phyloP scores from a whole-genome alignment of 805 yeast genomes.

The Ogataea pignaliae region DNA sequence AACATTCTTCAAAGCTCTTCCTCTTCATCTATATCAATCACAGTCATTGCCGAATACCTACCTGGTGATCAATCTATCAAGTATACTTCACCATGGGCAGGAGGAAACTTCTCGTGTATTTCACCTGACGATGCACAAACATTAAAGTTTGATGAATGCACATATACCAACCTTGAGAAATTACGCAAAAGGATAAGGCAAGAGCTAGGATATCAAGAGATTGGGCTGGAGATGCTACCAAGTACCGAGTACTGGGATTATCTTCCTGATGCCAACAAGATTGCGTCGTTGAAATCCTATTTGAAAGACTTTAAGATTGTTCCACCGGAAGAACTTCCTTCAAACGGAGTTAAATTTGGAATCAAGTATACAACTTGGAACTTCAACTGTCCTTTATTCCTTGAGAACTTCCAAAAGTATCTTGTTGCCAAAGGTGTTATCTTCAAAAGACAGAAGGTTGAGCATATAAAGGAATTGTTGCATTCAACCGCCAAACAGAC shows the following conservation, averaged over 20 bases:
- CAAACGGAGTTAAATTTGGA: slow-evolving; percentile 53
- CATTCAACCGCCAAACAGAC: slow-evolving; percentile 27
- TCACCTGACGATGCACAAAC: slow-evolving; percentile 52
- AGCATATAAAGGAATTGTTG: slow-evolving; percentile 55
- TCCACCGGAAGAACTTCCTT: slow-evolving; percentile 33
- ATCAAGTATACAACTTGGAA: slow-evolving; percentile 57
- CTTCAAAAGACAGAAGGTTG: slow-evolving; percentile 42
- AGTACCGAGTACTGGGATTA: slow-evolving; percentile 59
- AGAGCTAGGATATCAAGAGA: slow-evolving; percentile 44
- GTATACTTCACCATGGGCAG: slow-evolving; percentile 82
- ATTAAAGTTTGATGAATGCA: slow-evolving; percentile 48
- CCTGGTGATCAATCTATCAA: slow-evolving; percentile 77
- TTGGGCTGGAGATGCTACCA: slow-evolving; percentile 52
- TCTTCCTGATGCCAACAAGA: slow-evolving; percentile 41
- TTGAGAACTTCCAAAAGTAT: slow-evolving; percentile 42
- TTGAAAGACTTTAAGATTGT: slow-evolving; percentile 43
- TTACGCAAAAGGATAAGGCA: slow-evolving; percentile 28
- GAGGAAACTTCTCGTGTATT: slow-evolving; percentile 57
- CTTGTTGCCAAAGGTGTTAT: slow-evolving; percentile 45
- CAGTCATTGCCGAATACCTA: slow-evolving; percentile 57
- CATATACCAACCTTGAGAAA: slow-evolving; percentile 44
- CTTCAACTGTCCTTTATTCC: slow-evolving; percentile 66
- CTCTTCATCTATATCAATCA: slow-evolving; percentile 32
- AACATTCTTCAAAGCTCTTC: slow-evolving; percentile 40
- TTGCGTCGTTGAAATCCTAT: slow-evolving; percentile 44